These are phyloP conservation scores for Bauhinia variegata DNA, from an alignment of 306 rosid genomes.

Conservation along the genomic window DNA sequence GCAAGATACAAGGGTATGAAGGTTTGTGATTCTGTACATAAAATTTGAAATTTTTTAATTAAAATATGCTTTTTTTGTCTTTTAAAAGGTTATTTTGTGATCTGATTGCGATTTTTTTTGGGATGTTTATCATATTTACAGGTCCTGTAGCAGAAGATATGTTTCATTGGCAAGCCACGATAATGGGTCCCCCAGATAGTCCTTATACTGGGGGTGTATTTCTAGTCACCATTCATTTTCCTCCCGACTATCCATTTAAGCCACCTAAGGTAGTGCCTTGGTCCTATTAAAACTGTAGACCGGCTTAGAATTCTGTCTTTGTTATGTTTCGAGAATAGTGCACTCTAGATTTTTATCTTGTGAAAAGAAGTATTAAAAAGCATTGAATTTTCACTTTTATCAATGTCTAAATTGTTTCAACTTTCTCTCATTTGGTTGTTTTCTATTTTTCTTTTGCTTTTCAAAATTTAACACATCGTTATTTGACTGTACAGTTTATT, in stretches of 20 bases:
- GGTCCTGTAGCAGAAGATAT: constrained; percentile 90
- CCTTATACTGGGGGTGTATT: constrained; percentile 86
- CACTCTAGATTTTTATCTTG: constrained; percentile 9
- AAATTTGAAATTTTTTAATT: neutral
- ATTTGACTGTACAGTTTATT: neutral
- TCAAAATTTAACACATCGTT: neutral
- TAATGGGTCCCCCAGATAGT: constrained; percentile 88
- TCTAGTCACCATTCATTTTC: constrained; percentile 82
- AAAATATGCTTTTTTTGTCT: neutral
- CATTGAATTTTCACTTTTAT: neutral
- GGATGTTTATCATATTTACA: constrained; percentile 34
- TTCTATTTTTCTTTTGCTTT: neutral
- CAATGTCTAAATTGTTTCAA: neutral
- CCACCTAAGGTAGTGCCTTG: constrained; percentile 67
- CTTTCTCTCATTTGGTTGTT: neutral
- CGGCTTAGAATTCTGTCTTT: constrained; percentile 3
- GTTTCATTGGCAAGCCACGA: constrained; percentile 94
- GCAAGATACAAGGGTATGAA: neutral
- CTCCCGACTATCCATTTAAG: constrained; percentile 88
- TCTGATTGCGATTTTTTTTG: no score
- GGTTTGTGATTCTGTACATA: neutral
- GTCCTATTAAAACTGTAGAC: neutral
- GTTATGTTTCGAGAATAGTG: constrained; percentile 10
- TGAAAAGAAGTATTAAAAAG: neutral
- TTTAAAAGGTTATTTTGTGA: neutral